Conservation (phyloP, 2,329 filamentous ascomycete species). For the Ceratocystis colombiana region DNA sequence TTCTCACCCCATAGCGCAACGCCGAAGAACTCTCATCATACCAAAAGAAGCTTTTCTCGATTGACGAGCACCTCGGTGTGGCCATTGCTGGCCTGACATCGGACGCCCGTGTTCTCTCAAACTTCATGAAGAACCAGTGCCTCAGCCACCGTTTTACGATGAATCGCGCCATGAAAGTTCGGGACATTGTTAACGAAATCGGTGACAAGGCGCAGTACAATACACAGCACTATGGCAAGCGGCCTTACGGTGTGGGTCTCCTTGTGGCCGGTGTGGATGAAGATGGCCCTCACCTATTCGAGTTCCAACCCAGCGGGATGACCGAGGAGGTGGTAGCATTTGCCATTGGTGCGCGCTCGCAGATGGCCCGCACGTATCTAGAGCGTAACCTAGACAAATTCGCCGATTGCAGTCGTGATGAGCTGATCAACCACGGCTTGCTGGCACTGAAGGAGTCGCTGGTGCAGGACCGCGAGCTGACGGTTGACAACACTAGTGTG, state of each 20-base stretch:
- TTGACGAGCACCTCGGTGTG: conserved; percentile 92
- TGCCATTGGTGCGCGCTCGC: conserved; percentile 87
- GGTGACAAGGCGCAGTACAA: conserved; percentile 95
- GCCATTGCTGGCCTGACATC: conserved; percentile 94
- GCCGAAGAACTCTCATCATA: conserved; percentile 99
- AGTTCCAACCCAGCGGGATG: conserved; percentile 94
- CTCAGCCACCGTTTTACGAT: conserved; percentile 93
- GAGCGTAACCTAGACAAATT: conserved; percentile 87
- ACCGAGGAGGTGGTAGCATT: conserved; percentile 96
- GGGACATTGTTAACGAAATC: conserved; percentile 81
- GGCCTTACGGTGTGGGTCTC: conserved; percentile 82
- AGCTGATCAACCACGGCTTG: conserved; percentile 83
- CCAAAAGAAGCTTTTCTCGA: conserved; percentile 97
- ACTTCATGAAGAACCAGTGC: conserved; percentile 99
- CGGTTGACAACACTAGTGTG: conserved; percentile 90
- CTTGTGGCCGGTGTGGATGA: conserved; percentile 89
- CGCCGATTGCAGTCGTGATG: conserved; percentile 62
- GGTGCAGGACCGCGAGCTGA: conserved; percentile 94
- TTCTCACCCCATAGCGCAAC: conserved; percentile 57
- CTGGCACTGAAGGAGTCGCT: conserved; percentile 89
- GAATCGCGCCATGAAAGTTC: conserved; percentile 82
- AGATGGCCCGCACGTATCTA: conserved; percentile 96
- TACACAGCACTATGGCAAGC: conserved; percentile 89
- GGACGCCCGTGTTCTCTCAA: conserved; percentile 96
- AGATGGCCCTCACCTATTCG: conserved; percentile 87